phyloP scores from a whole-genome alignment of 306 rosid genomes.

The Fragaria ananassa region DNA sequence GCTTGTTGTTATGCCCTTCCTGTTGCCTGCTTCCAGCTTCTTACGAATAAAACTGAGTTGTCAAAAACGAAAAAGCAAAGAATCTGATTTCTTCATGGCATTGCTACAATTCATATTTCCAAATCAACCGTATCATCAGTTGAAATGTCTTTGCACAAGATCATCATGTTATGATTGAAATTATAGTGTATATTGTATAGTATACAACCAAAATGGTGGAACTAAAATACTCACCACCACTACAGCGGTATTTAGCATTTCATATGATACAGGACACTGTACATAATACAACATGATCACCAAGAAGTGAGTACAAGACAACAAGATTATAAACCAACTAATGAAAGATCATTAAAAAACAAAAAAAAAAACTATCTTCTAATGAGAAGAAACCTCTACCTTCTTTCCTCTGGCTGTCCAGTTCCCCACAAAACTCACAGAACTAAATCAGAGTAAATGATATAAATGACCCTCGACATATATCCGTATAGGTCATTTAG shows the following conservation, averaged over 20 bases:
- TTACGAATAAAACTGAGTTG: not conserved
- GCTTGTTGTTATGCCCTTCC: no score
- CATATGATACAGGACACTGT: conserved; percentile 24
- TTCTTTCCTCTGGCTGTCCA: conserved; percentile 5
- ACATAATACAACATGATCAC: conserved; percentile 36
- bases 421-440: not conserved
- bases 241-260: not conserved
- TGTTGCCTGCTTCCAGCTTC: not conserved
- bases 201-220: not conserved
- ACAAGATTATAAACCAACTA: not conserved
- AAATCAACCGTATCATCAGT: not conserved
- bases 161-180: not conserved
- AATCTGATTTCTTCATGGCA: not conserved
- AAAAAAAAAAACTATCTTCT: conserved; percentile 17
- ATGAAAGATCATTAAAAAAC: conserved; percentile 9
- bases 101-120: not conserved
- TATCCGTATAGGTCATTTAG: not conserved
- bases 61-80: not conserved
- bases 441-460: not conserved
- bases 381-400: conserved; percentile 7
- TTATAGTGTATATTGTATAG: not conserved
- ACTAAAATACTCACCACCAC: not conserved
- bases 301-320: not conserved
- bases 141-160: not conserved
- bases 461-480: not conserved